These are phyloP conservation scores for Persicaria tinctoria DNA, from an alignment of 148 eudicot genomes.

Conservation along the genomic window DNA sequence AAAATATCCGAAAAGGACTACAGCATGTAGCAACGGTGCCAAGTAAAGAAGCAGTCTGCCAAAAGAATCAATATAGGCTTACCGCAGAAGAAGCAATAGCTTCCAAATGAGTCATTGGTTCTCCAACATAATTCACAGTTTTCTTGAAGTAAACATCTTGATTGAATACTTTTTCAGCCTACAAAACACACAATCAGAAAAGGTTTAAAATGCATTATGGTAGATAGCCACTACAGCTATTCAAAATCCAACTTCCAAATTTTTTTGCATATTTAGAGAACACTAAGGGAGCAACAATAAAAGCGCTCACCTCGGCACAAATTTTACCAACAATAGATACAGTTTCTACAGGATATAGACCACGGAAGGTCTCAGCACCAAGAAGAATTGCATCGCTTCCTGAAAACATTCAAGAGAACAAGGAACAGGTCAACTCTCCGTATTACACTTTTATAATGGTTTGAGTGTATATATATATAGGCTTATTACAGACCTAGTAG, in stretches of 20 bases:
- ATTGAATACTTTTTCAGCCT: slow-evolving; percentile 46
- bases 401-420: slow-evolving; percentile 22
- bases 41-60: neutral
- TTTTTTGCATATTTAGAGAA: neutral
- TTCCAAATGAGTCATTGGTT: slow-evolving; percentile 43
- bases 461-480: neutral
- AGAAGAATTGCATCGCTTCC: slow-evolving; percentile 97
- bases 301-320: slow-evolving; percentile 68
- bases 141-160: slow-evolving; percentile 42
- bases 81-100: slow-evolving; percentile 46
- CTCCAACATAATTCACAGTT: slow-evolving; percentile 39
- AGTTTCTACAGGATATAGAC: slow-evolving; percentile 86
- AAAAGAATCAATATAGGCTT: slow-evolving; percentile 11
- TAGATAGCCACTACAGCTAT: neutral
- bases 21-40: neutral
- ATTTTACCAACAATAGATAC: slow-evolving; percentile 79
- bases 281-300: neutral
- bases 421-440: neutral
- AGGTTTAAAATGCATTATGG: neutral
- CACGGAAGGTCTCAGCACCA: slow-evolving; percentile 94
- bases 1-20: neutral
- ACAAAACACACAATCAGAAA: slow-evolving; percentile 5
- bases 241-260: neutral
- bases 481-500: neutral
- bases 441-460: neutral